These are phyloP conservation scores for Violaceomyces palustris DNA, from an alignment of 1,284 basidiomycete species.

Conservation along the genomic window DNA sequence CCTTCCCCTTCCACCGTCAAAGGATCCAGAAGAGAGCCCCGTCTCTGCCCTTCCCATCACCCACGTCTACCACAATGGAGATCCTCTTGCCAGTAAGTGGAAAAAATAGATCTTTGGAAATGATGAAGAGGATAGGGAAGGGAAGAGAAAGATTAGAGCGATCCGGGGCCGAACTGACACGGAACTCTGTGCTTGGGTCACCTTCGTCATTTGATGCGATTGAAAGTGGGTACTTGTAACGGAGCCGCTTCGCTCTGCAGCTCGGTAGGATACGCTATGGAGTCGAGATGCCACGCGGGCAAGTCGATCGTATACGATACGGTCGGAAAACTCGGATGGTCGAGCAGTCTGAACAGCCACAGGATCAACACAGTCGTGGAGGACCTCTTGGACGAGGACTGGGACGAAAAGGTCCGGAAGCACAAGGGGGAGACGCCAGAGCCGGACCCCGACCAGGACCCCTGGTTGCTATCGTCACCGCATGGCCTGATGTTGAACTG, in stretches of 20 bases:
- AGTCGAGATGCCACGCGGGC: constrained; percentile 69
- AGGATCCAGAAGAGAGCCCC: constrained; percentile 29
- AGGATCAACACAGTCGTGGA: constrained; percentile 71
- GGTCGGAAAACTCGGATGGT: constrained; percentile 75
- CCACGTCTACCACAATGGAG: constrained; percentile 74
- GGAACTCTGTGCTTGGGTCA: no score
- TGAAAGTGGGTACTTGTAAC: constrained; percentile 47
- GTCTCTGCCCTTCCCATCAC: constrained; percentile 54
- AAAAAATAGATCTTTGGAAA: not conserved
- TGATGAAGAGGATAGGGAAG: no score
- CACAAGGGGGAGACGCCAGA: not conserved
- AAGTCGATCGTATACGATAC: constrained; percentile 83
- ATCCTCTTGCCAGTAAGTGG: constrained; percentile 64
- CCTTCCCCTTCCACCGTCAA: constrained; percentile 63
- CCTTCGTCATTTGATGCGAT: no score
- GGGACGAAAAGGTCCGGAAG: constrained; percentile 59
- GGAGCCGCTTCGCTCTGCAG: constrained; percentile 41
- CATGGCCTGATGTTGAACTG: not conserved
- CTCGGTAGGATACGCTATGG: constrained; percentile 49
- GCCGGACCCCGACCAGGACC: constrained; percentile 14
- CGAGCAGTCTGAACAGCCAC: constrained; percentile 71
- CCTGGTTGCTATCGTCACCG: constrained; percentile 6
- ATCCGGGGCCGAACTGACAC: no score
- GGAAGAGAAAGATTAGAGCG: no score
- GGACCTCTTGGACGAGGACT: constrained; percentile 68